A percentile compares a stretch with the other conserved stretches of the same genome.
Conservation (phyloP, 257 asterid species). For the Prunella vulgaris region DNA sequence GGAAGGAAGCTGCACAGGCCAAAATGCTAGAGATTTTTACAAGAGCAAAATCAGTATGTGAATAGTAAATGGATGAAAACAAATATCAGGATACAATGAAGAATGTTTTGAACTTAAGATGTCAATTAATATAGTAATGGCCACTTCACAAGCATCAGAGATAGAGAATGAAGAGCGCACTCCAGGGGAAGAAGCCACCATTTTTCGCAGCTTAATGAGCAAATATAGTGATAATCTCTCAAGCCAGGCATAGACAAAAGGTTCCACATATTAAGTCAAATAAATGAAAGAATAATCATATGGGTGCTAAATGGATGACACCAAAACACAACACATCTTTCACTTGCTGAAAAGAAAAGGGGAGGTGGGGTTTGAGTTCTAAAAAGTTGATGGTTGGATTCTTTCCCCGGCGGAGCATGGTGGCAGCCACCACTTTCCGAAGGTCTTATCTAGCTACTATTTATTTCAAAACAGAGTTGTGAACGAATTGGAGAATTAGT, state of each 20-base stretch:
- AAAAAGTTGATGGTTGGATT: no score
- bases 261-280: neutral
- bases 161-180: neutral
- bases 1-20: conserved; percentile 98
- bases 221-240: no score
- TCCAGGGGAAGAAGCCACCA: neutral
- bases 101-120: neutral
- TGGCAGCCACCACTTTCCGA: no score
- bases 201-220: no score
- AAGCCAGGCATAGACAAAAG: neutral
- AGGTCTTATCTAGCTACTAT: no score
- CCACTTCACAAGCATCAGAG: neutral
- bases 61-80: neutral
- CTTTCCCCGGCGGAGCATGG: no score
- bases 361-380: no score
- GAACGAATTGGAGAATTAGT: no score
- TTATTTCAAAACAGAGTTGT: no score
- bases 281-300: neutral
- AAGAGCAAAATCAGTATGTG: neutral
- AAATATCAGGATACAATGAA: neutral
- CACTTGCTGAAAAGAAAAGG: no score
- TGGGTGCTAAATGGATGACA: conserved; percentile 2
- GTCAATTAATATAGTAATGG: neutral
- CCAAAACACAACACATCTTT: conserved; percentile 40
- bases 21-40: conserved; percentile 81